phyloP scores from a whole-genome alignment of 192 early-diverging fungal genomes.

The Rhizoclosmatium globosum region DNA sequence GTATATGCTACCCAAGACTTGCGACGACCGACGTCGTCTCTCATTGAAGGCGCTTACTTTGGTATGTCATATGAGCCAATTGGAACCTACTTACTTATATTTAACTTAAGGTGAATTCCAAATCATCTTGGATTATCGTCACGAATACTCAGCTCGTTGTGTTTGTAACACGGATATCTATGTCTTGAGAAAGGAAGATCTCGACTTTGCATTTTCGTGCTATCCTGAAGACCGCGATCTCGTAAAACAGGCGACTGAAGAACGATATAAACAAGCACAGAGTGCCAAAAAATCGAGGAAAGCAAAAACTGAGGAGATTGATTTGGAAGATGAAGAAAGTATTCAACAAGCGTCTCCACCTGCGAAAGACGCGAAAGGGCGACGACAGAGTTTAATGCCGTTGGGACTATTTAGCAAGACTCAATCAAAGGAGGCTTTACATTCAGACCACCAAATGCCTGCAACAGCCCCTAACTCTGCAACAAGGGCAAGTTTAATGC shows the following conservation, averaged over 20 bases:
- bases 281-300: constrained; percentile 39
- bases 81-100: background rate
- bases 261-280: constrained; percentile 44
- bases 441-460: no score
- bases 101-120: constrained; percentile 49
- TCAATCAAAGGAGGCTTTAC: no score
- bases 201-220: constrained; percentile 49
- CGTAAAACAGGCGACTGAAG: constrained; percentile 44
- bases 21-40: constrained; percentile 43
- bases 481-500: background rate
- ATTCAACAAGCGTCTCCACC: background rate
- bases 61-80: constrained; percentile 31
- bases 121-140: constrained; percentile 54
- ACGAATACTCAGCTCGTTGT: constrained; percentile 53
- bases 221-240: constrained; percentile 51
- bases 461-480: background rate
- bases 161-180: constrained; percentile 63
- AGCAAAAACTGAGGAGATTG: constrained; percentile 15
- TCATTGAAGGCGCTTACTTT: constrained; percentile 59
- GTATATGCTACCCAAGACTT: constrained; percentile 48
- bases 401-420: background rate
- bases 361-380: background rate
- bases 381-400: background rate
- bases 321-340: constrained; percentile 20
- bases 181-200: constrained; percentile 52